phyloP scores from a whole-genome alignment of 345 rosid genomes.

The Draba incana region DNA sequence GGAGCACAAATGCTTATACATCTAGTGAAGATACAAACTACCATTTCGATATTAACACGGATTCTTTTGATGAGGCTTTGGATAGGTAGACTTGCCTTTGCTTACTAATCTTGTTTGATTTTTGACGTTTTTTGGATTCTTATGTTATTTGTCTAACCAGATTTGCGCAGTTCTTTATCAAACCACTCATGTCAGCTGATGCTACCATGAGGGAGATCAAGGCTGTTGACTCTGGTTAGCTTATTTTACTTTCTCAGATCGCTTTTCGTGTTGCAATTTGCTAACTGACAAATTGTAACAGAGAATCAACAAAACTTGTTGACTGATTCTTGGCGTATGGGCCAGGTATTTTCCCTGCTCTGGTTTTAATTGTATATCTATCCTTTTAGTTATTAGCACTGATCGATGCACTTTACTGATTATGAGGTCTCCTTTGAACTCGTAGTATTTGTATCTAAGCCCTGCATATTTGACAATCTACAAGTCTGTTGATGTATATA shows the following conservation, averaged over 20 bases:
- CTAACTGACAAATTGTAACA: constrained; percentile 26
- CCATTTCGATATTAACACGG: constrained; percentile 67
- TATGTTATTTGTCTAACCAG: constrained; percentile 44
- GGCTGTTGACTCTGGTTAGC: constrained; percentile 89
- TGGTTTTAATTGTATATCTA: not conserved
- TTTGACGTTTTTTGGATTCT: constrained; percentile 22
- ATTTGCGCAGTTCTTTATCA: constrained; percentile 82
- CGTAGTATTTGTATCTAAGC: constrained; percentile 3
- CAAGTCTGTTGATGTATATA: not conserved
- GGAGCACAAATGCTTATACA: constrained; percentile 80
- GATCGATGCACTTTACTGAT: not conserved
- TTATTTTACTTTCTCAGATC: not conserved
- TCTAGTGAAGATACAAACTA: constrained; percentile 67
- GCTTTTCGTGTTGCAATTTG: not conserved
- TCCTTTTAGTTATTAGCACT: constrained; percentile 10
- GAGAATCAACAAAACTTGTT: constrained; percentile 85
- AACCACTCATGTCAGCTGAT: constrained; percentile 87
- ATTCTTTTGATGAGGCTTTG: constrained; percentile 81
- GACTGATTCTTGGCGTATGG: constrained; percentile 74
- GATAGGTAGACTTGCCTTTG: constrained; percentile 55
- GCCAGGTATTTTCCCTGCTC: constrained; percentile 52
- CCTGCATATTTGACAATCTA: constrained; percentile 7
- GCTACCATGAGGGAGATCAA: constrained; percentile 90
- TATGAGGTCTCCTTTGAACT: not conserved
- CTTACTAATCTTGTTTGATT: constrained; percentile 13